Evolutionary conservation across 73 alveolate species (phyloP).

Genomic region (Loxodes magnus): DNA sequence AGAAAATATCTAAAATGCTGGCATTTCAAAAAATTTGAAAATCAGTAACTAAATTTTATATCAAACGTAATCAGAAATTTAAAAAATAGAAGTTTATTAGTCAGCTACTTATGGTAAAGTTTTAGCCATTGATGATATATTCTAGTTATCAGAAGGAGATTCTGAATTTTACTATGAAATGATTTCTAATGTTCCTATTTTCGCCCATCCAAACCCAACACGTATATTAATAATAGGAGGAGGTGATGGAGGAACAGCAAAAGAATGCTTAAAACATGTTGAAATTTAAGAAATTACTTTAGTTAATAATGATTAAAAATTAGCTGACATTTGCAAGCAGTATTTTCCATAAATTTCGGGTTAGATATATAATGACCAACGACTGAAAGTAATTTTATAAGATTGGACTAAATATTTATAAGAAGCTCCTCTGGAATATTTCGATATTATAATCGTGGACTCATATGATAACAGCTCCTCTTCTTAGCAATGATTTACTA

Average conservation of each 20-base stretch:
- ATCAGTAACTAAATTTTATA: no score
- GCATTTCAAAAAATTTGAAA: no score
- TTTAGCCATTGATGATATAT: no score
- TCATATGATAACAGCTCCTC: constrained; percentile 45
- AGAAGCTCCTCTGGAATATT: constrained; percentile 12
- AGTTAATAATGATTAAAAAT: constrained; percentile 31
- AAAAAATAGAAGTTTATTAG: no score
- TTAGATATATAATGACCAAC: constrained; percentile 20
- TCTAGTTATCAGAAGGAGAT: no score
- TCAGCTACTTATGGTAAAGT: no score
- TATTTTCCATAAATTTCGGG: constrained; percentile 18
- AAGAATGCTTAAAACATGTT: constrained; percentile 35
- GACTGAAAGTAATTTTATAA: constrained; percentile 17
- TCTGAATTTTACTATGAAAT: constrained; percentile 40
- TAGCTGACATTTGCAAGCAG: constrained; percentile 18
- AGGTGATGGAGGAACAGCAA: constrained; percentile 42
- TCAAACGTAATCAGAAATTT: no score
- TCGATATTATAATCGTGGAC: constrained; percentile 31
- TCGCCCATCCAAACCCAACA: constrained; percentile 39
- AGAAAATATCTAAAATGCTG: no score
- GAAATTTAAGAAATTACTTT: constrained; percentile 21
- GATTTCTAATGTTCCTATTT: constrained; percentile 34
- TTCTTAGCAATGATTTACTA: background rate
- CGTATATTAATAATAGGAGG: constrained; percentile 39
- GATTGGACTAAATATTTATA: constrained; percentile 21